A percentile compares a stretch with the other conserved stretches of the same genome.
Conservation (phyloP, 2,329 filamentous ascomycete genomes). For the Fusarium nisikadoi region DNA sequence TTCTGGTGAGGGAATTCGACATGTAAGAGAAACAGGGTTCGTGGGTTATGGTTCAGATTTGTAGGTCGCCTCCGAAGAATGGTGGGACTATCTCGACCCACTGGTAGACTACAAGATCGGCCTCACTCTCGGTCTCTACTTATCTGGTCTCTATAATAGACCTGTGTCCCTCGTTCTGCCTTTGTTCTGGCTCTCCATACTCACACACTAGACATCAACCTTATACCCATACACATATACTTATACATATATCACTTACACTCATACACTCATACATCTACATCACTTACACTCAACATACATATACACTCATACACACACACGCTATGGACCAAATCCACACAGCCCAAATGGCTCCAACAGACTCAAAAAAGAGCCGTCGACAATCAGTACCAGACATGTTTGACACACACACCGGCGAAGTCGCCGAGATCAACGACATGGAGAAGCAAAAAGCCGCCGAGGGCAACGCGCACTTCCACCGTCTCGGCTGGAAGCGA, state of each 20-base stretch:
- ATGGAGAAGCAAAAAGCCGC: constrained; percentile 59
- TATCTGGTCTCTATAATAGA: constrained; percentile 8
- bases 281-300: neutral
- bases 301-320: neutral
- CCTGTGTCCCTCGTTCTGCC: neutral
- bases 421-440: constrained; percentile 55
- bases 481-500: constrained; percentile 66
- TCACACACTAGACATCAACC: neutral
- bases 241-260: neutral
- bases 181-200: neutral
- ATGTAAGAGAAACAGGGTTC: constrained; percentile 25
- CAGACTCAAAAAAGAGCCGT: constrained; percentile 18
- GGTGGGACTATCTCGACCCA: constrained; percentile 26
- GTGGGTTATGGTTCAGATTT: neutral
- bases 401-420: constrained; percentile 45
- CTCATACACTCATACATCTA: neutral
- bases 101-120: constrained; percentile 25
- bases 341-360: constrained; percentile 7
- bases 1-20: constrained; percentile 28
- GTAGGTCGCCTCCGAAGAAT: constrained; percentile 1
- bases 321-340: constrained; percentile 35
- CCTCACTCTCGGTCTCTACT: constrained; percentile 35
- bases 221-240: neutral
- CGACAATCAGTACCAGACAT: constrained; percentile 38
- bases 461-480: constrained; percentile 60